Evolutionary conservation across 257 asterid genomes (phyloP).

Genomic region (Henckelia pumila): DNA sequence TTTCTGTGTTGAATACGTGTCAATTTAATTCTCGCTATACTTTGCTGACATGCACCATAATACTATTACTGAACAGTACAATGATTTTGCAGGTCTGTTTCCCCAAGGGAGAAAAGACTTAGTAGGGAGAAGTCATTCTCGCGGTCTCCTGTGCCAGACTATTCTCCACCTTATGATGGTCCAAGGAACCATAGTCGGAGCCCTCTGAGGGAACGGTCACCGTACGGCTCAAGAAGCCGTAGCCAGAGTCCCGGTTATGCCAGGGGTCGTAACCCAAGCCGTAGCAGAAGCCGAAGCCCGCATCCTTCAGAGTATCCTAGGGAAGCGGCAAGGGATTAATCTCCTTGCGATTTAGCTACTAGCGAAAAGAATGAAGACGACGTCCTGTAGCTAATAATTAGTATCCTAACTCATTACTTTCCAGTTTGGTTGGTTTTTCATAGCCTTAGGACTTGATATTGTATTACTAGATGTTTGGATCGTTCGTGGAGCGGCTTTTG

Average conservation of each 20-base stretch:
- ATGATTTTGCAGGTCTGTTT: constrained; percentile 53
- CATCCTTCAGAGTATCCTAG: constrained; percentile 12
- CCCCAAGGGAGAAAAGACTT: constrained; percentile 67
- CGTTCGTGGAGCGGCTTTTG: no score
- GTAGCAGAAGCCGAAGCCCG: constrained; percentile 53
- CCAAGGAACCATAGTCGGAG: constrained; percentile 54
- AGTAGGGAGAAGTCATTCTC: constrained; percentile 64
- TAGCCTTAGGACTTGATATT: no score
- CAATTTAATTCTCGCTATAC: no score
- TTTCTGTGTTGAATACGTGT: no score
- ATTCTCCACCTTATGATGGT: constrained; percentile 39
- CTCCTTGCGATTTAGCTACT: no score
- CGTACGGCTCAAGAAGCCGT: constrained; percentile 50
- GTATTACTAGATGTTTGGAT: no score
- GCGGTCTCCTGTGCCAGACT: constrained; percentile 42
- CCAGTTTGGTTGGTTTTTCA: no score
- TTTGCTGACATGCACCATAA: no score
- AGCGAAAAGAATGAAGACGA: no score
- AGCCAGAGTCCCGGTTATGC: constrained; percentile 47
- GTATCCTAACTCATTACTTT: no score
- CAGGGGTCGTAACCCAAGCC: constrained; percentile 41
- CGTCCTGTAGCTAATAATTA: no score
- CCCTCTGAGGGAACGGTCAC: constrained; percentile 50
- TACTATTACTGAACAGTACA: not conserved
- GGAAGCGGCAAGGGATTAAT: no score